These are phyloP conservation scores for Acer saccharum DNA, from an alignment of 345 rosid species.

Conservation along the genomic window DNA sequence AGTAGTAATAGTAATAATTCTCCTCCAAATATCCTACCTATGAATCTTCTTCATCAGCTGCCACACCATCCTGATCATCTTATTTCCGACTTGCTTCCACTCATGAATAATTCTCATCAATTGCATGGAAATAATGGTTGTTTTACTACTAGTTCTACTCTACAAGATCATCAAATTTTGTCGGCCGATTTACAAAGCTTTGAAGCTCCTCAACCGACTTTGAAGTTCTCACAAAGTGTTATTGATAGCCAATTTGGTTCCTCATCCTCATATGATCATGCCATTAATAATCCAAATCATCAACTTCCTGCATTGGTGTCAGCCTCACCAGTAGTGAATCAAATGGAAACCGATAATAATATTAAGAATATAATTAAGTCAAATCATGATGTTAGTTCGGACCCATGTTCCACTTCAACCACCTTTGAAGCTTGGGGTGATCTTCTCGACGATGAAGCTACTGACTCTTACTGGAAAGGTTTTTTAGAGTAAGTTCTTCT, in stretches of 20 bases:
- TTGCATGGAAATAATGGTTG: slow-evolving; percentile 24
- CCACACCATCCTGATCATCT: slow-evolving; percentile 22
- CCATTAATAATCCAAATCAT: slow-evolving; percentile 8
- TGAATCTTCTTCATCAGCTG: slow-evolving; percentile 10
- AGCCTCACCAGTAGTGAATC: slow-evolving; percentile 42
- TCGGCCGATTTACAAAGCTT: slow-evolving; percentile 25
- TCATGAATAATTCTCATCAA: slow-evolving; percentile 24
- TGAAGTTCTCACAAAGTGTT: slow-evolving; percentile 4
- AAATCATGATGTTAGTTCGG: slow-evolving; percentile 30
- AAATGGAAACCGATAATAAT: slow-evolving; percentile 18
- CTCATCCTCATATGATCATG: slow-evolving; percentile 22
- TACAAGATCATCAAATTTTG: slow-evolving; percentile 29
- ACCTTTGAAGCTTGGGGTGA: slow-evolving; percentile 53
- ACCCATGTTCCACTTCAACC: slow-evolving; percentile 59
- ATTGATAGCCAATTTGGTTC: slow-evolving; percentile 21
- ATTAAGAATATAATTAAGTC: slow-evolving; percentile 5
- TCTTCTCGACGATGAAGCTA: slow-evolving; percentile 51
- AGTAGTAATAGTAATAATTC: slow-evolving; percentile 11
- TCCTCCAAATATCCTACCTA: slow-evolving; percentile 30
- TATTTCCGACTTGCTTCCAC: slow-evolving; percentile 23
- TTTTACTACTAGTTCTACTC: slow-evolving; percentile 23
- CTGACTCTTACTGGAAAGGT: slow-evolving; percentile 58
- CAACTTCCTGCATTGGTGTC: slow-evolving; percentile 49
- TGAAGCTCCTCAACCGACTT: slow-evolving; percentile 24
- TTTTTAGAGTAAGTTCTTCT: slow-evolving; percentile 52